Evolutionary conservation across 257 asterid species (phyloP).

Genomic region (Gentiana straminea): DNA sequence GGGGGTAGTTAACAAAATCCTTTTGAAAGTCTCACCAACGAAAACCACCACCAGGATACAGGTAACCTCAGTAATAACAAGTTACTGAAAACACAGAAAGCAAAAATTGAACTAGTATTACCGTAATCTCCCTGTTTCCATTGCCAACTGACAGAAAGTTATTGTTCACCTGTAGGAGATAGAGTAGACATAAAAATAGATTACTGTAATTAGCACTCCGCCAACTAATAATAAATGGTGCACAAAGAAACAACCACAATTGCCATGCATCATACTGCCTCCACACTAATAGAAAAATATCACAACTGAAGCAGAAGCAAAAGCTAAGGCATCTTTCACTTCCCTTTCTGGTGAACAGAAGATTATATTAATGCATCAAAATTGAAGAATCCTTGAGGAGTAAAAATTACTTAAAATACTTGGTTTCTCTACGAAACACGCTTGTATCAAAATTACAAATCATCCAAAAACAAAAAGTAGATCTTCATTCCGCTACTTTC

Average conservation of each 20-base stretch:
- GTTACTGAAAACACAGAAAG: conserved; percentile 8
- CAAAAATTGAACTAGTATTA: conserved; percentile 23
- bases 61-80: not conserved
- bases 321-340: too few relatives aligned
- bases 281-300: too few relatives aligned
- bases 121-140: conserved; percentile 78
- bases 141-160: conserved; percentile 95
- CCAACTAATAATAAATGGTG: not conserved
- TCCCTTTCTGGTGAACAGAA: too few relatives aligned
- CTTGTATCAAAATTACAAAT: too few relatives aligned
- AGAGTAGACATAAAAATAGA: conserved; percentile 7
- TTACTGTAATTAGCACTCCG: conserved; percentile 1
- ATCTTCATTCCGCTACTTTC: too few relatives aligned
- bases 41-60: not conserved
- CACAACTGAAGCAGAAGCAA: too few relatives aligned
- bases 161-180: conserved; percentile 68
- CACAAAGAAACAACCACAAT: not conserved
- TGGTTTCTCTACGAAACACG: too few relatives aligned
- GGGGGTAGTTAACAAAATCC: not conserved
- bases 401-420: too few relatives aligned
- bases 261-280: too few relatives aligned
- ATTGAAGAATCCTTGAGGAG: too few relatives aligned
- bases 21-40: not conserved
- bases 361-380: too few relatives aligned
- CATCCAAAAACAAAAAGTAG: too few relatives aligned